Conservation (phyloP, 495 filamentous ascomycete genomes). For the Jackrogersella multiformis region DNA sequence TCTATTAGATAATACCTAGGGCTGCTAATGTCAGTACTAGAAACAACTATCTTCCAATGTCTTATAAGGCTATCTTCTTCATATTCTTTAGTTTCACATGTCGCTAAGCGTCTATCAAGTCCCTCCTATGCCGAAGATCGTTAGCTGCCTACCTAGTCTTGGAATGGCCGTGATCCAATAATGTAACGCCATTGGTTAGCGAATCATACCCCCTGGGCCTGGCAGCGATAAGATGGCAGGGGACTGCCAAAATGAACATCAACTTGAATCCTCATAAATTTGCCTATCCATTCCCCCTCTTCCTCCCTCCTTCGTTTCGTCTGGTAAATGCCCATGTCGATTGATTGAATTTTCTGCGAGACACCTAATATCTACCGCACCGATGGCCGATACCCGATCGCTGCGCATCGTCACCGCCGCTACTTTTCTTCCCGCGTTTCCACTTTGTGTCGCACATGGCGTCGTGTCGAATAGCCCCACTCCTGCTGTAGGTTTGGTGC, state of each 20-base stretch:
- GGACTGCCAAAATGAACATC: constrained; percentile 20
- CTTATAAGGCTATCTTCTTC: too few species aligned
- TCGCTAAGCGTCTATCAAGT: constrained; percentile 2
- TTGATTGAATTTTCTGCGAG: constrained; percentile 3
- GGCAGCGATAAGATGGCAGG: constrained; percentile 24
- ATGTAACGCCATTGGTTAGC: constrained; percentile 32
- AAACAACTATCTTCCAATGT: too few species aligned
- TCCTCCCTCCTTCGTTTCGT: background rate
- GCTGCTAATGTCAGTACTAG: too few species aligned
- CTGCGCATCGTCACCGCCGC: constrained; percentile 54
- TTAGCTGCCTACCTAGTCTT: too few species aligned
- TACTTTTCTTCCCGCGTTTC: constrained; percentile 64
- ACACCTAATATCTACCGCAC: constrained; percentile 1
- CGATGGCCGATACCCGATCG: constrained; percentile 35
- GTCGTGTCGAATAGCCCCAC: constrained; percentile 46
- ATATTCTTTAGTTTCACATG: background rate
- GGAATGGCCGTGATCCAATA: constrained; percentile 17
- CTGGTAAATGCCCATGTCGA: background rate
- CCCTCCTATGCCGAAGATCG: constrained; percentile 3
- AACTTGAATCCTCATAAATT: constrained; percentile 15
- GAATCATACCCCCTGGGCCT: constrained; percentile 28
- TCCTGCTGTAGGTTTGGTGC: constrained; percentile 55
- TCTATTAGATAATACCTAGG: too few species aligned
- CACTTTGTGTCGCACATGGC: constrained; percentile 55
- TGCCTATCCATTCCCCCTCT: constrained; percentile 7